phyloP scores from a whole-genome alignment of 345 rosid species.

The Brassica juncea region DNA sequence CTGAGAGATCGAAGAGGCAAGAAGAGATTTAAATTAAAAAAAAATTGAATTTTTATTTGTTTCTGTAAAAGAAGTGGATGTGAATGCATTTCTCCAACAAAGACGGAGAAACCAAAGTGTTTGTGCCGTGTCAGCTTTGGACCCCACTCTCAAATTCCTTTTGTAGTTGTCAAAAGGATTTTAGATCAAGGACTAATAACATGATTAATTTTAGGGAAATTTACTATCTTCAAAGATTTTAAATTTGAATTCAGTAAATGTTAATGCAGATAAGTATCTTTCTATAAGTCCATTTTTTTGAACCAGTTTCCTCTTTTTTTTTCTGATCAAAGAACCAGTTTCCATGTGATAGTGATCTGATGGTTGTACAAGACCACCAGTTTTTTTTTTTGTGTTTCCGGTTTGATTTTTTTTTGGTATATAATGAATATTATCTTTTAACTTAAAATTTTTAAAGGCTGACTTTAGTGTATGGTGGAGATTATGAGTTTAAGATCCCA shows the following conservation, averaged over 20 bases:
- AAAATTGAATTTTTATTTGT: neutral
- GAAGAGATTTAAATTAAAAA: neutral
- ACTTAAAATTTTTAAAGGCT: neutral
- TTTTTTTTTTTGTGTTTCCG: neutral
- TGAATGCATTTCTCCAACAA: slow-evolving; percentile 52
- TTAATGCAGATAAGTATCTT: no score
- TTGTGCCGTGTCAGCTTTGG: slow-evolving; percentile 34
- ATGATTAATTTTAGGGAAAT: neutral
- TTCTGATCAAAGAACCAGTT: no score
- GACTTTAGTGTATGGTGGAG: neutral
- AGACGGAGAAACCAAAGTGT: slow-evolving; percentile 63
- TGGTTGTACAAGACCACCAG: neutral
- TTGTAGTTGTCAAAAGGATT: neutral
- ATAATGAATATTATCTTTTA: no score
- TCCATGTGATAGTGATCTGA: neutral
- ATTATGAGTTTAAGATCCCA: neutral
- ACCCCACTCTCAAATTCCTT: slow-evolving; percentile 21
- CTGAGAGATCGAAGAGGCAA: neutral
- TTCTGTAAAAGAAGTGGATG: slow-evolving; percentile 33
- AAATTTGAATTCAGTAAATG: neutral
- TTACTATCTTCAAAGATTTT: neutral
- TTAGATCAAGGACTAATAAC: neutral
- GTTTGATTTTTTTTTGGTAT: neutral
- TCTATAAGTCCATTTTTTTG: no score
- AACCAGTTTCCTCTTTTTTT: no score